Evolutionary conservation across 441 rosid genomes (phyloP).

Genomic region (Gossypium aridum): DNA sequence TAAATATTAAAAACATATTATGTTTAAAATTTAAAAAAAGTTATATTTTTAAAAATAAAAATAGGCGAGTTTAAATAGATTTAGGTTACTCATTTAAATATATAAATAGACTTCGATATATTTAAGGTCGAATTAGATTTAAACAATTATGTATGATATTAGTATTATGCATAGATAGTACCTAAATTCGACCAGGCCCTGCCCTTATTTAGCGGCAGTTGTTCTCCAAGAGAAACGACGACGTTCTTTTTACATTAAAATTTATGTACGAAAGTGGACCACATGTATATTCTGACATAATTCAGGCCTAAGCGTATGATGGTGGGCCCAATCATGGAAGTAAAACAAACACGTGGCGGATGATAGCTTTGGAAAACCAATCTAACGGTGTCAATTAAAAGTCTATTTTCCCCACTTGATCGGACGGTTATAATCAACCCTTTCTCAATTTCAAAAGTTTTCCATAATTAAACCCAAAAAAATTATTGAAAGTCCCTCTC

Average conservation of each 20-base stretch:
- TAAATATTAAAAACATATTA: too few species aligned
- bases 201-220: too few species aligned
- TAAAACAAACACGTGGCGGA: constrained; percentile 16
- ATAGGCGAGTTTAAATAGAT: rapidly evolving
- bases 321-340: constrained; percentile 3
- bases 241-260: neutral
- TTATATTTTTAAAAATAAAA: too few species aligned
- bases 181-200: too few species aligned
- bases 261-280: neutral
- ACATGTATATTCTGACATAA: neutral
- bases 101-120: too few species aligned
- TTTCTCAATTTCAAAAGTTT: neutral
- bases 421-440: constrained; percentile 25
- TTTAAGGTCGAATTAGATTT: too few species aligned
- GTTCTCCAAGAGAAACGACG: neutral
- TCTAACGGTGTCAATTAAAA: constrained; percentile 33
- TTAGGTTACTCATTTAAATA: too few species aligned
- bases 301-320: neutral
- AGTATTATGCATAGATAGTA: too few species aligned
- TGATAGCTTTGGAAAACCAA: neutral
- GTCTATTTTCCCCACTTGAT: constrained; percentile 35
- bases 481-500: neutral
- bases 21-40: too few species aligned
- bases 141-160: too few species aligned
- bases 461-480: neutral